Conservation (phyloP, 2,329 filamentous ascomycete species). For the Clonostachys solani region DNA sequence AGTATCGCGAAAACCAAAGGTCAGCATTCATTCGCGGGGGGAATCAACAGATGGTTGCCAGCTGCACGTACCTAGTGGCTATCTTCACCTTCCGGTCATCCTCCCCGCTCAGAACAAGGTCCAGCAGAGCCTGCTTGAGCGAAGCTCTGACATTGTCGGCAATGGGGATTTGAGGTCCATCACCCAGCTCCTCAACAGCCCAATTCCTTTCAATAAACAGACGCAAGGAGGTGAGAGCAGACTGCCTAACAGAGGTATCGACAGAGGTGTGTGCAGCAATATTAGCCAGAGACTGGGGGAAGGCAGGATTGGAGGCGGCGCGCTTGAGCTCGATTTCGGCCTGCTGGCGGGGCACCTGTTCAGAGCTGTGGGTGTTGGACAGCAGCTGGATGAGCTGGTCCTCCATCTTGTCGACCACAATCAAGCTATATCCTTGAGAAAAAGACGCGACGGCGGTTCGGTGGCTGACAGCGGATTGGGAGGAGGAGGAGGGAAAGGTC, state of each 20-base stretch:
- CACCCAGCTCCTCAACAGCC: conserved; percentile 71
- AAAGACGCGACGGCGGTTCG: not conserved
- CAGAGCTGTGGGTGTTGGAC: conserved; percentile 75
- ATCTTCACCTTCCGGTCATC: conserved; percentile 83
- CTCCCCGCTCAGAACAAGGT: conserved; percentile 69
- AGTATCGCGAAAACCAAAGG: not conserved
- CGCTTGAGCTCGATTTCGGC: conserved; percentile 80
- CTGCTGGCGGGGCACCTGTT: conserved; percentile 73
- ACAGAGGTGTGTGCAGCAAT: conserved; percentile 76
- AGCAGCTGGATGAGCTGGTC: conserved; percentile 87
- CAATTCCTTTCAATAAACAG: conserved; percentile 82
- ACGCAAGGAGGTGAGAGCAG: conserved; percentile 75
- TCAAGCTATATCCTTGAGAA: not conserved
- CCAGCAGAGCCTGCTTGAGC: conserved; percentile 70
- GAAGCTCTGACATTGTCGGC: conserved; percentile 68
- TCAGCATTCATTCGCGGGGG: too few relatives aligned
- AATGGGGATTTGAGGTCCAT: conserved; percentile 58
- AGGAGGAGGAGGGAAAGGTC: not conserved
- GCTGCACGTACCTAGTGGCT: conserved; percentile 66
- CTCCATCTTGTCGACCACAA: conserved; percentile 59
- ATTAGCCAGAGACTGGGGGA: conserved; percentile 74
- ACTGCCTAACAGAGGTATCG: conserved; percentile 72
- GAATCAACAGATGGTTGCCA: not conserved
- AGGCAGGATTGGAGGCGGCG: conserved; percentile 64
- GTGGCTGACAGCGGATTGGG: not conserved